A percentile compares a stretch with the other conserved stretches of the same genome.
These are phyloP conservation scores for Exophiala alcalophila DNA, from an alignment of 2,329 filamentous ascomycete species.

Conservation along the genomic window DNA sequence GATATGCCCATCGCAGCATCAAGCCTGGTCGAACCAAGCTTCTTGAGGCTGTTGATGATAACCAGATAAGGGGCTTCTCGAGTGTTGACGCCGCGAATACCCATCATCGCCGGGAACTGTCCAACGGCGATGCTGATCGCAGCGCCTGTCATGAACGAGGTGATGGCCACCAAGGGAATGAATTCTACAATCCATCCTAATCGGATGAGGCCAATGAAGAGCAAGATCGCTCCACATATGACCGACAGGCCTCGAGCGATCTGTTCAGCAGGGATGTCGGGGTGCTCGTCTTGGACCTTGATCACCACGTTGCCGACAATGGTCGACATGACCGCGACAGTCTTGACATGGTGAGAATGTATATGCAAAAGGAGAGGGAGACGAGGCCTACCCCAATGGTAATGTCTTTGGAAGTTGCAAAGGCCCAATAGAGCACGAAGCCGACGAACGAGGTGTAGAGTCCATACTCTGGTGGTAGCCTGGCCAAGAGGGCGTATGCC, in stretches of 20 bases:
- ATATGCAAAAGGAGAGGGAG: neutral
- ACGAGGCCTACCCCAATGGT: conserved; percentile 67
- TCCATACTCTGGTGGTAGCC: conserved; percentile 73
- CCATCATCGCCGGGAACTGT: conserved; percentile 77
- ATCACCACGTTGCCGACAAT: conserved; percentile 77
- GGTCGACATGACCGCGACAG: conserved; percentile 90
- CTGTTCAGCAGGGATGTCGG: conserved; percentile 51
- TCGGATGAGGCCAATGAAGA: conserved; percentile 72
- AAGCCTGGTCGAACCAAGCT: conserved; percentile 61
- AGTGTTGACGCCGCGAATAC: conserved; percentile 67
- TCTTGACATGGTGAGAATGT: too few species aligned
- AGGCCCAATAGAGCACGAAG: conserved; percentile 91
- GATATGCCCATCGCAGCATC: conserved; percentile 84
- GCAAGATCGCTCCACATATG: conserved; percentile 71
- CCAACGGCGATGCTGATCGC: conserved; percentile 82
- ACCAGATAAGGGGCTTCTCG: conserved; percentile 78
- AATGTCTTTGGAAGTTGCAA: conserved; percentile 96
- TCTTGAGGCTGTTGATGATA: conserved; percentile 74
- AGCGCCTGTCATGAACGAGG: conserved; percentile 93
- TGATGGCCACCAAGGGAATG: conserved; percentile 82
- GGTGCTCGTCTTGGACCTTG: conserved; percentile 56
- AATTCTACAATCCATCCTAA: conserved; percentile 88
- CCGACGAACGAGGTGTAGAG: conserved; percentile 95
- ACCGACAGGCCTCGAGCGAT: conserved; percentile 76
- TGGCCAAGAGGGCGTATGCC: conserved; percentile 83